These are phyloP conservation scores for Metarhizium brunneum DNA, from an alignment of 2,329 filamentous ascomycete species.

Conservation along the genomic window DNA sequence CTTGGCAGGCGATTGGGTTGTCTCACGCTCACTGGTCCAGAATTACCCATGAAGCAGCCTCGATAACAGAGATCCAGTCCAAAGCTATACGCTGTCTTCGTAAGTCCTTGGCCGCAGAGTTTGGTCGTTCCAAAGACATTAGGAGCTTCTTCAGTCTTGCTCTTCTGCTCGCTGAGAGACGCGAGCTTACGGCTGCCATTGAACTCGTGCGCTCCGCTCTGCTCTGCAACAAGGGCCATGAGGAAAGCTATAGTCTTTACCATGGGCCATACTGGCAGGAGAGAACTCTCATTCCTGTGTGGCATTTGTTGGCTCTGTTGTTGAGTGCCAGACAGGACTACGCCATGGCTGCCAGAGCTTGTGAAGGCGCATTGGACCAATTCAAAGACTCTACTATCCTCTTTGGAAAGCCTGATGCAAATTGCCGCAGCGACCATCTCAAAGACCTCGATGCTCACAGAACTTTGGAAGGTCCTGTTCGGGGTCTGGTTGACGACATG, in stretches of 20 bases:
- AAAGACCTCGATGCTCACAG: slow-evolving; percentile 39
- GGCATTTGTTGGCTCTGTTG: slow-evolving; percentile 83
- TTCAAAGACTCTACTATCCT: slow-evolving; percentile 64
- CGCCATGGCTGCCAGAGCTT: slow-evolving; percentile 68
- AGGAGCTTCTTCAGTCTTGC: slow-evolving; percentile 74
- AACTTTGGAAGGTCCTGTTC: slow-evolving; percentile 13
- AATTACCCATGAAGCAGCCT: slow-evolving; percentile 65
- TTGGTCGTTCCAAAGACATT: slow-evolving; percentile 57
- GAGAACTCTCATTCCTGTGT: slow-evolving; percentile 63
- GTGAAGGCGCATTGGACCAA: slow-evolving; percentile 85
- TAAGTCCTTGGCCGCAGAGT: slow-evolving; percentile 59
- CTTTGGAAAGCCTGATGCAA: slow-evolving; percentile 51
- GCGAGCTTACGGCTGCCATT: slow-evolving; percentile 72
- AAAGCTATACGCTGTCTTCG: slow-evolving; percentile 70
- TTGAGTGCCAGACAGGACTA: slow-evolving; percentile 83
- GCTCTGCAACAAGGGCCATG: slow-evolving; percentile 43
- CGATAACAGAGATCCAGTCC: slow-evolving; percentile 62
- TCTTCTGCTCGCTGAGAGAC: slow-evolving; percentile 77
- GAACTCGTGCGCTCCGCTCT: slow-evolving; percentile 73
- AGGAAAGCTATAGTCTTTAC: slow-evolving; percentile 32
- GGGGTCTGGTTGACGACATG: slow-evolving; percentile 66
- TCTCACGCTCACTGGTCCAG: slow-evolving; percentile 82
- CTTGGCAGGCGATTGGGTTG: slow-evolving; percentile 79
- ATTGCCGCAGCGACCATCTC: slow-evolving; percentile 57
- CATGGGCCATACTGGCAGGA: slow-evolving; percentile 51